Evolutionary conservation across 2,329 filamentous ascomycete genomes (phyloP).

Genomic region (Zarea fungicola): DNA sequence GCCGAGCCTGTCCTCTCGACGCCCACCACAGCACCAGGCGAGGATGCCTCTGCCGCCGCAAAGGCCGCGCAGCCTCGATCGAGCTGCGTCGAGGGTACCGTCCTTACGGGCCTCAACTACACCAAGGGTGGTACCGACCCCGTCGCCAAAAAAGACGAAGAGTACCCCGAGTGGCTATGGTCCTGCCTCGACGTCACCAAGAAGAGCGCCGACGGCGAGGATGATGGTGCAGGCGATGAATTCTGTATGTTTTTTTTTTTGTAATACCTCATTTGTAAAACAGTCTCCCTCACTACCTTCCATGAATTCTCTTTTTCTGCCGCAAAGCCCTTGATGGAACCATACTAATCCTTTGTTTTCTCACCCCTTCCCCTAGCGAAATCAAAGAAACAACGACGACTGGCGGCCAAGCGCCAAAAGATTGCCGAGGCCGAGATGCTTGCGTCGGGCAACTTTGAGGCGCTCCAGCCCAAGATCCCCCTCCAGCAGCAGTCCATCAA

Average conservation of each 20-base stretch:
- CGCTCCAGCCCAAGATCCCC: slow-evolving; percentile 64
- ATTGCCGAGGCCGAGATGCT: slow-evolving; percentile 53
- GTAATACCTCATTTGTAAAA: background rate
- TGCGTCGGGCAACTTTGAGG: slow-evolving; percentile 60
- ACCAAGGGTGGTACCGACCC: slow-evolving; percentile 69
- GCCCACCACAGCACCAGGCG: slow-evolving; percentile 27
- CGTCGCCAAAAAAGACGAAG: slow-evolving; percentile 65
- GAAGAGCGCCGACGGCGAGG: slow-evolving; percentile 43
- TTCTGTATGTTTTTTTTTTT: slow-evolving; percentile 59
- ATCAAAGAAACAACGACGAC: slow-evolving; percentile 73
- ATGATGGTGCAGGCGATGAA: slow-evolving; percentile 61
- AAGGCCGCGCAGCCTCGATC: slow-evolving; percentile 34
- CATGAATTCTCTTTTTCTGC: too few relatives aligned
- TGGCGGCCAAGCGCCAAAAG: slow-evolving; percentile 62
- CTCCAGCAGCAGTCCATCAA: slow-evolving; percentile 75
- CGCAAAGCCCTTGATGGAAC: too few relatives aligned
- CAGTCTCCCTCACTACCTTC: too few relatives aligned
- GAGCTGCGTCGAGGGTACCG: slow-evolving; percentile 61
- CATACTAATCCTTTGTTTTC: too few relatives aligned
- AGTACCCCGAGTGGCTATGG: slow-evolving; percentile 82
- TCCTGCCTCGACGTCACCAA: slow-evolving; percentile 59
- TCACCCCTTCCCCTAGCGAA: slow-evolving; percentile 53
- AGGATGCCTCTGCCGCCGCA: slow-evolving; percentile 21
- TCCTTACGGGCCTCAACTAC: slow-evolving; percentile 71
- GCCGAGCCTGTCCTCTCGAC: slow-evolving; percentile 34